Conservation (phyloP, 2,329 filamentous ascomycete species). For the Alternaria burnsii region DNA sequence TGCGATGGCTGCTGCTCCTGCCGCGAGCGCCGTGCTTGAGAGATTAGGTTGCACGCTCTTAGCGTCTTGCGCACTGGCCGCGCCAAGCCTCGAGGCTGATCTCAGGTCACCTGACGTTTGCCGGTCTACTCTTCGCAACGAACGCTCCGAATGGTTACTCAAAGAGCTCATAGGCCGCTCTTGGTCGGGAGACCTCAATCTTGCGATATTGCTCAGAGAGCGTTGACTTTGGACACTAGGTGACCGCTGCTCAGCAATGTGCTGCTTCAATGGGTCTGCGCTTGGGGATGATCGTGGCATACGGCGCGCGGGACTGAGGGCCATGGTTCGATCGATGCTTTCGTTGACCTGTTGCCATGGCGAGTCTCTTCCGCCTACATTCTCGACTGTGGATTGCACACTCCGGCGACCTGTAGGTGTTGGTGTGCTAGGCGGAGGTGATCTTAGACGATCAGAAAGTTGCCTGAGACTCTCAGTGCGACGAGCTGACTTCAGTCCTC, state of each 20-base stretch:
- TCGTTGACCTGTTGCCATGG: slow-evolving; percentile 58
- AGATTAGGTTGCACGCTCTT: slow-evolving; percentile 43
- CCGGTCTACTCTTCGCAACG: slow-evolving; percentile 73
- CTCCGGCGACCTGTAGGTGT: slow-evolving; percentile 38
- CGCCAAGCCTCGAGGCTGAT: slow-evolving; percentile 69
- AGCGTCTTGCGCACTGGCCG: slow-evolving; percentile 52
- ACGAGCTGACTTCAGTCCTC: slow-evolving; percentile 53
- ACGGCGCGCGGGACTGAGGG: slow-evolving; percentile 46
- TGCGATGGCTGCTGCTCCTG: slow-evolving; percentile 50
- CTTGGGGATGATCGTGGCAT: slow-evolving; percentile 48
- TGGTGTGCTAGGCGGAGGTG: slow-evolving; percentile 43
- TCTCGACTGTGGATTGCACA: slow-evolving; percentile 40
- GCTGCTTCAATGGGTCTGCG: slow-evolving; percentile 47
- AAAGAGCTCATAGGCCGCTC: slow-evolving; percentile 69
- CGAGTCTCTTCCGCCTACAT: slow-evolving; percentile 28
- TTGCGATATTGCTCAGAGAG: slow-evolving; percentile 53
- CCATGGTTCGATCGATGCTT: slow-evolving; percentile 53
- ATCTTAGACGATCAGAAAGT: slow-evolving; percentile 48
- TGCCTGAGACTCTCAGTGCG: slow-evolving; percentile 39
- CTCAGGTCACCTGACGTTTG: slow-evolving; percentile 79
- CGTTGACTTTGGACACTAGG: slow-evolving; percentile 56
- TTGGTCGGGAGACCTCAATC: slow-evolving; percentile 54
- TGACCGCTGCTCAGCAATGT: slow-evolving; percentile 46
- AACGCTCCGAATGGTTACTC: slow-evolving; percentile 70
- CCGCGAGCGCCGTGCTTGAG: slow-evolving; percentile 43